Base-by-base conservation (phyloP, 306 rosid genomes). In the Trifolium pratense region DNA sequence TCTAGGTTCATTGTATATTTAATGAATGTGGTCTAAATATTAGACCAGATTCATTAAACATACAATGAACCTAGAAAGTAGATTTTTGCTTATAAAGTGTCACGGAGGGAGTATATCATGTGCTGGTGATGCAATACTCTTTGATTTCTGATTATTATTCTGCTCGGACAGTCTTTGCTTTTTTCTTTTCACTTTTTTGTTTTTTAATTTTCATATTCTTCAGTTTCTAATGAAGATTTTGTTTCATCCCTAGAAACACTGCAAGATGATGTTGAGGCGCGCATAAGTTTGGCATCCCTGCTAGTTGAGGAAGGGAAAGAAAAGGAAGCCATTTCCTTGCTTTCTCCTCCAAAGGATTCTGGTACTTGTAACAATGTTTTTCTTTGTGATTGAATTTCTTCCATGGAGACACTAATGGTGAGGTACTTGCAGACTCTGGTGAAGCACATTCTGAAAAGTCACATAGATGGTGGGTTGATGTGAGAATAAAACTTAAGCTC, bases 261-360 rank as follows among this genome's bases (percentile, higher is more conserved):
- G 60, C 76, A 82, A 66, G 88, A 88, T 78, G 81, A 93, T 76
- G 81, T 91, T 77, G 88, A 86, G 79, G 87, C 89, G 7, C 88
- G 98, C 15, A 83, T 93, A 59, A 80, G 84, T 74, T 84, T 93
- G 84, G 87, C 94, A 78, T 91, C 94, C 76, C 89, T 93, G 79
- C 91, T 93, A 26, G 88, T 93, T 61, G 97, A 91, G 80, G 94
- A 93, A 77, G 87, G 71, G 78, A 88, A 83, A 77, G 86, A 75
- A 70, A 92, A 86, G 73, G 98, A 93, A 76, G 98, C 92, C 63
- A 85, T 89, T 76, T 83, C 84, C 13, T 80, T 93, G 83, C 80
- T 91, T 52, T 84, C 92, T 79, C 96, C 93, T 76, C 92, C 91
- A 13, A 75, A 76, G 34, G 79, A 74, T 77, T 59, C 78, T 51